Evolutionary conservation across 371 early-diverging fungal species (phyloP).

Genomic region (Lichtheimia ornata): DNA sequence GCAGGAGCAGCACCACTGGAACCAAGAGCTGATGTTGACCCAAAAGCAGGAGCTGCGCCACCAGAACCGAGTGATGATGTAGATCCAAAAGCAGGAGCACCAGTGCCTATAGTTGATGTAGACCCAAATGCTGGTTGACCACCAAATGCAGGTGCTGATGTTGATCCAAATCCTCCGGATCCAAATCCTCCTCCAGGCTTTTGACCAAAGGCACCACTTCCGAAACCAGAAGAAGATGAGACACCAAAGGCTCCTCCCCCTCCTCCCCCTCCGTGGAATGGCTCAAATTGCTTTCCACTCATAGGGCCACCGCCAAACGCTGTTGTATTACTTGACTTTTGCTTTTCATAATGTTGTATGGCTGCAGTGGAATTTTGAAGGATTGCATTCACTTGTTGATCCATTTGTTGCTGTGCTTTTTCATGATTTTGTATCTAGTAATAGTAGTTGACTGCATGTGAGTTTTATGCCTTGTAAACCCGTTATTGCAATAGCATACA

Average conservation of each 20-base stretch:
- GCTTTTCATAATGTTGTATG: conserved; percentile 39
- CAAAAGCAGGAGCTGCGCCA: conserved; percentile 25
- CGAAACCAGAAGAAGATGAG: conserved; percentile 15
- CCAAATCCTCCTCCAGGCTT: conserved; percentile 11
- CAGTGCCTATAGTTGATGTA: conserved; percentile 26
- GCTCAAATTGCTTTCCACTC: conserved; percentile 25
- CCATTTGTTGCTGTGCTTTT: conserved; percentile 25
- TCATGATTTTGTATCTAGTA: conserved; percentile 28
- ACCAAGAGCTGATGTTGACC: conserved; percentile 19
- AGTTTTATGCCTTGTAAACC: background rate
- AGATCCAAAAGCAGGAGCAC: conserved; percentile 24
- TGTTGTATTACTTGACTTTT: conserved; percentile 27
- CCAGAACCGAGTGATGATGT: conserved; percentile 10
- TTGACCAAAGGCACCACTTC: conserved; percentile 16
- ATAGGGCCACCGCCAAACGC: conserved; percentile 31
- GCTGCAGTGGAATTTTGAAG: conserved; percentile 30
- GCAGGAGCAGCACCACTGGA: background rate
- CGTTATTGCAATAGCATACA: conserved; percentile 23
- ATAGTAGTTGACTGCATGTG: background rate
- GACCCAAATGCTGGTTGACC: conserved; percentile 27
- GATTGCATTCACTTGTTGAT: conserved; percentile 38
- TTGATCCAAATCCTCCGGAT: conserved; percentile 18
- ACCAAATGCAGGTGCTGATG: conserved; percentile 21
- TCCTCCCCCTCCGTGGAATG: conserved; percentile 21
- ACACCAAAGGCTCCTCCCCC: conserved; percentile 13